Evolutionary conservation across 2,329 filamentous ascomycete genomes (phyloP).

Genomic region (Ophiostoma pallidulum): DNA sequence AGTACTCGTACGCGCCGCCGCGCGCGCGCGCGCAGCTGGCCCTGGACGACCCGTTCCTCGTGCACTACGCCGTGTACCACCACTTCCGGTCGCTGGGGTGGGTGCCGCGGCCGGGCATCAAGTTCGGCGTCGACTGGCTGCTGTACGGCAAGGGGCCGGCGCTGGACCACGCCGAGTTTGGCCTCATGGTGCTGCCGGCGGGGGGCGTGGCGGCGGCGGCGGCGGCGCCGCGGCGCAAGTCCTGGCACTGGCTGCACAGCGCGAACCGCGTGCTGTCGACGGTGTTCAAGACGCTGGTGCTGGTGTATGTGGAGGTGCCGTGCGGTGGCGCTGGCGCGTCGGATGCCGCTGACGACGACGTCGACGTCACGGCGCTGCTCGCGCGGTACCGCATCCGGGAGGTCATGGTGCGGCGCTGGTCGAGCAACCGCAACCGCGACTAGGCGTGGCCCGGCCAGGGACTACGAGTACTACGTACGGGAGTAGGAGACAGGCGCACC

Average conservation of each 20-base stretch:
- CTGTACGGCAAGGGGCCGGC: conserved; percentile 88
- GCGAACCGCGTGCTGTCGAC: conserved; percentile 83
- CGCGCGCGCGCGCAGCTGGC: conserved; percentile 20
- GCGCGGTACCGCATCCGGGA: conserved; percentile 68
- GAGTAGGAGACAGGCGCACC: too few relatives aligned
- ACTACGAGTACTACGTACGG: too few relatives aligned
- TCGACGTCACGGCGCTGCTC: conserved; percentile 47
- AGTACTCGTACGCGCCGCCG: conserved; percentile 60
- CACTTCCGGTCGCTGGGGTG: conserved; percentile 93
- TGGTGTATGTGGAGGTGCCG: conserved; percentile 88
- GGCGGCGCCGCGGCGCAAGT: conserved; percentile 23
- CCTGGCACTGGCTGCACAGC: conserved; percentile 80
- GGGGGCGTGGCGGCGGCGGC: too few relatives aligned
- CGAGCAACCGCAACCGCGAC: conserved; percentile 61
- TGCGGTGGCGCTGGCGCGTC: conserved; percentile 52
- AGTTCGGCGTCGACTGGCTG: conserved; percentile 92
- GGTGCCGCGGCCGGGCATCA: conserved; percentile 86
- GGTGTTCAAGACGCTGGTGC: conserved; percentile 78
- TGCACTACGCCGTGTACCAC: conserved; percentile 86
- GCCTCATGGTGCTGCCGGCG: conserved; percentile 71
- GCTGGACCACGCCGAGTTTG: conserved; percentile 92
- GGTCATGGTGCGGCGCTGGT: conserved; percentile 73
- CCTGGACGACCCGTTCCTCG: conserved; percentile 74
- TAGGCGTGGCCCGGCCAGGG: too few relatives aligned
- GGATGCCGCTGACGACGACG: conserved; percentile 23